These are phyloP conservation scores for Arthrobotrys megalospora DNA, from an alignment of 2,329 filamentous ascomycete species.

Conservation along the genomic window DNA sequence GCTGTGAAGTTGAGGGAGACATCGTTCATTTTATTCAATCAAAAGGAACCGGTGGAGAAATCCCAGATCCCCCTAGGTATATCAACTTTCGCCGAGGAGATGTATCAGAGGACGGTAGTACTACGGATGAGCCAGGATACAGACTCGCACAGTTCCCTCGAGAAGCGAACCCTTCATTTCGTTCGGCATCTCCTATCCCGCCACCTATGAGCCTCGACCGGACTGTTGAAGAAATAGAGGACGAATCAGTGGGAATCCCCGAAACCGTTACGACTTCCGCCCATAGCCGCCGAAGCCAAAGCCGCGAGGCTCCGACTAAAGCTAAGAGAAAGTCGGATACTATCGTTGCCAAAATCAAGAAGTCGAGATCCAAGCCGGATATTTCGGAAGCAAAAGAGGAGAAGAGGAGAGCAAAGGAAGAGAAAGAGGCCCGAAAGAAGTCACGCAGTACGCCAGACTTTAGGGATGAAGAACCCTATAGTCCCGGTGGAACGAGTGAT, in stretches of 20 bases:
- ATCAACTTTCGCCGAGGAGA: constrained; percentile 99
- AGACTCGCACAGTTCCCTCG: constrained; percentile 96
- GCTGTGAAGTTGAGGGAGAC: constrained; percentile 97
- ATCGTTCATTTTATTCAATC: constrained; percentile 91
- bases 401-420: constrained; percentile 41
- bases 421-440: constrained; percentile 51
- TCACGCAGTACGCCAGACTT: constrained; percentile 56
- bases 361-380: constrained; percentile 54
- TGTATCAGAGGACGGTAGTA: constrained; percentile 80
- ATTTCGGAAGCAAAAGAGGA: constrained; percentile 46
- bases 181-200: constrained; percentile 95
- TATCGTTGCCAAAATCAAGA: constrained; percentile 38
- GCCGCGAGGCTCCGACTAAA: constrained; percentile 43
- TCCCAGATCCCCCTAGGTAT: constrained; percentile 95
- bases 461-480: constrained; percentile 51
- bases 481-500: constrained; percentile 35
- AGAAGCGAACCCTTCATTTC: constrained; percentile 94
- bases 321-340: constrained; percentile 58
- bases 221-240: constrained; percentile 38
- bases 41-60: constrained; percentile 92
- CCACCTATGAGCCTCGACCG: constrained; percentile 74
- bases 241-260: constrained; percentile 37
- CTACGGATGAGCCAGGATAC: constrained; percentile 90
- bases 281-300: constrained; percentile 50
- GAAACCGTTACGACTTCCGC: constrained; percentile 54